These are phyloP conservation scores for Solioccasus polychromus DNA, from an alignment of 768 basidiomycete genomes.

Conservation along the genomic window DNA sequence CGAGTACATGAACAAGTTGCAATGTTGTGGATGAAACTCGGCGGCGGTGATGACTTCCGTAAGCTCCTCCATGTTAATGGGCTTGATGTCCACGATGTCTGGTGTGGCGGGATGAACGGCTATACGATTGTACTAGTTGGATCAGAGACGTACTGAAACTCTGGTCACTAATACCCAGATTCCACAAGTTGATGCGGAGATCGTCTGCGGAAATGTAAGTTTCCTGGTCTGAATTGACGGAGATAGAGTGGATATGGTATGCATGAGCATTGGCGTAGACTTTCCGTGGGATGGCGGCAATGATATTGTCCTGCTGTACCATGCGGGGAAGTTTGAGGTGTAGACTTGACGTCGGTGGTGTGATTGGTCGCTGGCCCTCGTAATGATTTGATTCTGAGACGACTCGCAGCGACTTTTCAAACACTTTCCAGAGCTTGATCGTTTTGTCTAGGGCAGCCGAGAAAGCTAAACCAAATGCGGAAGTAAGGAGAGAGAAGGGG, in stretches of 20 bases:
- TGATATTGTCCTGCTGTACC: constrained; percentile 94
- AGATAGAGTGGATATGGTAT: constrained; percentile 99
- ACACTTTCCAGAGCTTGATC: constrained; percentile 99
- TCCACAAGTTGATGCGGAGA: constrained; percentile 96
- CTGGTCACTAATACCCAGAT: constrained; percentile 96
- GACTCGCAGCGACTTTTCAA: constrained; percentile 93
- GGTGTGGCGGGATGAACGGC: constrained; percentile 4
- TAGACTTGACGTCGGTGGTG: constrained; percentile 53
- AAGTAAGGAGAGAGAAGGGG: background rate
- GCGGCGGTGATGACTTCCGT: constrained; percentile 99
- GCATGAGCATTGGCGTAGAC: constrained; percentile 99
- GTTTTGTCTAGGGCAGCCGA: constrained; percentile 78
- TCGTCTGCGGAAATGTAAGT: constrained; percentile 99
- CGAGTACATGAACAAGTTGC: constrained; percentile 99
- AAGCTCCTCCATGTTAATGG: constrained; percentile 99
- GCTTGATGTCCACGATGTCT: constrained; percentile 99
- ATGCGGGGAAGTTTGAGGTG: constrained; percentile 88
- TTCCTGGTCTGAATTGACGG: constrained; percentile 98
- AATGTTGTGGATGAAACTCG: constrained; percentile 96
- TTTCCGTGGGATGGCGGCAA: constrained; percentile 97
- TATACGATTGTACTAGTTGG: background rate
- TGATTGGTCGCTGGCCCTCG: constrained; percentile 69
- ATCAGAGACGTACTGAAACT: constrained; percentile 82
- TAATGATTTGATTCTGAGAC: constrained; percentile 96
- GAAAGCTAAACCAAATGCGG: background rate